Evolutionary conservation across 2,329 filamentous ascomycete species (phyloP).

Genomic region (Fusarium ambrosium): DNA sequence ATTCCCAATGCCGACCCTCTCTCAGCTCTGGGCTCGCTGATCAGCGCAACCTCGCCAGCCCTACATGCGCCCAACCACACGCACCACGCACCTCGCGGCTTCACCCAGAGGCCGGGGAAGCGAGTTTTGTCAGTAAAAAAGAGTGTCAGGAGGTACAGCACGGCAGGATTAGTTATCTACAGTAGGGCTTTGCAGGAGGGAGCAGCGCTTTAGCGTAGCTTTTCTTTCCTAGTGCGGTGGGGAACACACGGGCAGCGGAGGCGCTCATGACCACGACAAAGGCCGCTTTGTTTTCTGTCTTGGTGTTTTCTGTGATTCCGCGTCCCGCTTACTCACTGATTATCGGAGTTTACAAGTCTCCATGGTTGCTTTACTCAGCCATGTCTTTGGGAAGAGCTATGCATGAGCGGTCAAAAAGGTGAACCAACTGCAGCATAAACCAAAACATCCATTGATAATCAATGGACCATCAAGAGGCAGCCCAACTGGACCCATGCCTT

Average conservation of each 20-base stretch:
- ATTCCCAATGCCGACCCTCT: constrained; percentile 19
- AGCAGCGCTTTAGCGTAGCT: constrained; percentile 8
- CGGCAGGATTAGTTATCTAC: constrained; percentile 6
- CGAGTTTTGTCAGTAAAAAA: neutral
- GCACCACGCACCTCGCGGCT: constrained; percentile 28
- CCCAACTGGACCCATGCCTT: constrained; percentile 23
- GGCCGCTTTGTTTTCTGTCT: neutral
- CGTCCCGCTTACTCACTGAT: constrained; percentile 33
- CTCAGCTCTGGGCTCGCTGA: constrained; percentile 12
- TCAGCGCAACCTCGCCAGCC: constrained; percentile 25
- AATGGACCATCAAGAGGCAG: neutral
- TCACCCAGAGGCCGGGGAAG: constrained; percentile 16
- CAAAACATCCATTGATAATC: neutral
- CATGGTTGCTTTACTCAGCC: constrained; percentile 19
- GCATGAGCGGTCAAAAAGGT: neutral
- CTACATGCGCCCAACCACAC: constrained; percentile 18
- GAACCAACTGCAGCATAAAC: neutral
- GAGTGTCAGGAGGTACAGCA: neutral
- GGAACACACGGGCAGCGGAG: constrained; percentile 10
- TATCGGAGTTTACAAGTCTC: constrained; percentile 7
- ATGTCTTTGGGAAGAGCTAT: neutral
- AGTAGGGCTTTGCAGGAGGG: neutral
- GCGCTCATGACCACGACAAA: constrained; percentile 19
- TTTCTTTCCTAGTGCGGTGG: constrained; percentile 19
- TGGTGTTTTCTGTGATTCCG: constrained; percentile 17